Base-by-base conservation (phyloP, 768 basidiomycete genomes). In the Amanita rimosa region DNA sequence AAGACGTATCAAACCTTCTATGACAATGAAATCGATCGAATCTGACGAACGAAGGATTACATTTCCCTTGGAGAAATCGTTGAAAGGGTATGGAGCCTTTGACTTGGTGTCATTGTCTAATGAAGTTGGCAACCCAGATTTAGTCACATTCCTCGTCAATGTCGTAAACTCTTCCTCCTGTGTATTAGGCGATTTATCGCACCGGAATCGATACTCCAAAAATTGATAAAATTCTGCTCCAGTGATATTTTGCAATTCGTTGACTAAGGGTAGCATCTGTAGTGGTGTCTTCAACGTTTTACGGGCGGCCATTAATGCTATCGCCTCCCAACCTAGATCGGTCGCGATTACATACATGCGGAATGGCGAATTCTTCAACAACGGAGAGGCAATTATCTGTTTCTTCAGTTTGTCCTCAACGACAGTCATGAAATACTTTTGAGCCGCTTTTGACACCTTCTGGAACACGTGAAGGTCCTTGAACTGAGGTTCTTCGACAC, bases 201-300 rank as follows among this genome's bases (percentile, higher is more conserved):
- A 48, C 10, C 36, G 26, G 24, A 6, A 39, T 14, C 46, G 19
- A 26, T 48, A 48, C 9, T 39, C 26, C 37, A 48, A 27, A 26
- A 29, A 48, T 5, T 29, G 37, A 39, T 31, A 48, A 7, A 48
- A 39, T 5, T 24, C 46, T 16, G 37, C 37, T 13, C 46, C 46
- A 16, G 11, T 48, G 36, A 48, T 48, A 27, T 13, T 16, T 27
- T 21, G 26, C 19, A 48, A 21, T 37, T 48, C 46, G n/a, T 48
- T 27, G 14, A 39, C n/a, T 27, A 26, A 48, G 13, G 37, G 8
- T 13, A 27, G 9, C 27, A 27, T 9, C 27, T 9, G 27, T 27
- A 48, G 75, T 79, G 6, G 65, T 71, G 48, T 74, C 71, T 14
- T 64, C 57, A 57, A 51, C 66, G 42, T 64, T 50, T 55, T 69